Base-by-base conservation (phyloP, 352 stramenopile species). In the Phytophthora idaei region DNA sequence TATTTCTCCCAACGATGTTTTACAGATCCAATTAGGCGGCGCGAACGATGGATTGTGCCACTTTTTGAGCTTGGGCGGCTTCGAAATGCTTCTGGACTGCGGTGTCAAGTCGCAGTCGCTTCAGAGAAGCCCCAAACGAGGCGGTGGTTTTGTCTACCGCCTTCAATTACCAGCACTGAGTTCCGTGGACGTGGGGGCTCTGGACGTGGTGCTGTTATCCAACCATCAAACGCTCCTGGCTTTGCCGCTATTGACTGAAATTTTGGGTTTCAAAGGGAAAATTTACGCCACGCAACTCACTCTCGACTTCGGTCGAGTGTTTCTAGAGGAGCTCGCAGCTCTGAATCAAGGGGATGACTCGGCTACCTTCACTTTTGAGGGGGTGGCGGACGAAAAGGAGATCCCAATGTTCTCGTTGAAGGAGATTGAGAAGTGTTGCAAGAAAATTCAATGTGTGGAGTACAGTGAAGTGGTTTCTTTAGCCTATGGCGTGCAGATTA, bases 51-150 rank as follows among this genome's bases (percentile, higher is more conserved):
- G 77, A 32, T 71, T 93, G 1, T 93, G 85, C 61, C 83, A 92
- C 52, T 96, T 96, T 67, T 57, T 94, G 45, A 89, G 81, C 61
- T 76, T 94, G 27, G 85, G 81, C 54, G 88, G 88, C 50, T 92
- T 82, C 51, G 83, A 96, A 56, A 64, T 96, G 49, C 76, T 96
- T 55, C 74, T 96, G 48, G 88, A 96, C 74, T 94, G 83, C 55
- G 85, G 84, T 14, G 39, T 93, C 29, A 71, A 63, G 21, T 52
- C 64, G 29, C 63, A 71, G 52, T 70, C 45, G 28, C 44, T 69
- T 2, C 36, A 48, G 21, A 57, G 21, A 29, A 57, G 62, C 0
- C 0, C 15, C 2, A 28, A 54, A 17, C 17, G 44, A 61, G 46
- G 8, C 14, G 47, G 50, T 9, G 11, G 27, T 9, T 63, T 15